Base-by-base conservation (phyloP, 805 yeast genomes). In the Blastobotrys chiropterorum region DNA sequence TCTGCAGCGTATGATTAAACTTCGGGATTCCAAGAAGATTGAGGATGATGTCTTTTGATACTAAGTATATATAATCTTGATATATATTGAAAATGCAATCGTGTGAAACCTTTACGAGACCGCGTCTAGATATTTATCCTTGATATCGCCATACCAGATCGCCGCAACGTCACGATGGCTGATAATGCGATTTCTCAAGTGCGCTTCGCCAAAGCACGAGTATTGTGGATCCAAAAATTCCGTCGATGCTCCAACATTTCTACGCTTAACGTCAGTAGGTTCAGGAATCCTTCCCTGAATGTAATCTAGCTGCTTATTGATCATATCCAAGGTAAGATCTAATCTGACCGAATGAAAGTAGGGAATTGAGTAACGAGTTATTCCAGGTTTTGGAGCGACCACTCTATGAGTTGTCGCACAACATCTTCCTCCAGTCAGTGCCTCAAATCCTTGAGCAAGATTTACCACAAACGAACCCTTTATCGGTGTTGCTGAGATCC, bases 381-480 rank as follows among this genome's bases (percentile, higher is more conserved):
- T 61, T 45, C 55, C 56, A 22, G 69, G 64, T 44, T 66, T 55
- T 1, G 81, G 83, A 17, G 73, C 70, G 48, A 70, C 57, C 6
- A 80, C 84, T 44, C 77, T 66, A 60, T 81, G 86, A 15, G 80
- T 76, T 0, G 85, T 79, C 17, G 85, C 83, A 48, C 76, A 75
- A 58, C 83, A 79, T 3, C 77, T 75, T 0, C 84, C 85, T 39
- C 73, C 73, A 3, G 83, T 77, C 40, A 81, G 65, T 1, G 83
- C 82, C 61, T 81, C 85, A 43, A 81, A 70, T 2, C 83, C 80
- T 59, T 80, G 84, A 13, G 85, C 85, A 14, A 74, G 80, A 56
- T 79, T 79, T 2, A 81, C 81, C 5, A 81, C 84, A 46, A 79
- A 68, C 1, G 78, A 65, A 20, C 72, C 71, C 0, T 74, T 72